Evolutionary conservation across 2,329 filamentous ascomycete genomes (phyloP).

Genomic region (Colletotrichum neosansevieriae): DNA sequence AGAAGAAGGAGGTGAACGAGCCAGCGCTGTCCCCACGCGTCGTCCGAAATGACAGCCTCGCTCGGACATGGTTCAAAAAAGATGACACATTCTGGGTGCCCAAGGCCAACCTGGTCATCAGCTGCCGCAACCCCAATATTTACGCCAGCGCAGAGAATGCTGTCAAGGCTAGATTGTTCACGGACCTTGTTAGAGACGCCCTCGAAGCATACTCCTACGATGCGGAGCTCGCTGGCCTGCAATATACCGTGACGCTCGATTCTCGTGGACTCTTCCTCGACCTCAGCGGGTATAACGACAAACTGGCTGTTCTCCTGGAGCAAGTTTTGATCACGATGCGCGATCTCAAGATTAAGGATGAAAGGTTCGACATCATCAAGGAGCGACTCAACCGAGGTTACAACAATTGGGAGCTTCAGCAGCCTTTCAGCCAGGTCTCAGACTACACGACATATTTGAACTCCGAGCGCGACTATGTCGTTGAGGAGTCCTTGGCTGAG

Average conservation of each 20-base stretch:
- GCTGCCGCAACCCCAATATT: slow-evolving; percentile 82
- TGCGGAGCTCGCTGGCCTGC: slow-evolving; percentile 89
- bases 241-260: slow-evolving; percentile 82
- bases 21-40: slow-evolving; percentile 81
- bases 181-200: slow-evolving; percentile 88
- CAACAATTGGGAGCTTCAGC: slow-evolving; percentile 88
- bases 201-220: slow-evolving; percentile 96
- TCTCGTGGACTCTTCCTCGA: slow-evolving; percentile 81
- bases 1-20: slow-evolving; percentile 89
- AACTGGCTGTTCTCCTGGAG: slow-evolving; percentile 89
- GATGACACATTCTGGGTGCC: slow-evolving; percentile 99
- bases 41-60: slow-evolving; percentile 84
- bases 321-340: slow-evolving; percentile 88
- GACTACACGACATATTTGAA: slow-evolving; percentile 86
- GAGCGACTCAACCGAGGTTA: slow-evolving; percentile 82
- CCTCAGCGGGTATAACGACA: slow-evolving; percentile 95
- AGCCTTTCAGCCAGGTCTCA: slow-evolving; percentile 89
- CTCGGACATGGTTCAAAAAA: slow-evolving; percentile 96
- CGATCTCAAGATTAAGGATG: slow-evolving; percentile 85
- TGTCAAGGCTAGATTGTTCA: slow-evolving; percentile 83
- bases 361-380: slow-evolving; percentile 91
- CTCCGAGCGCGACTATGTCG: slow-evolving; percentile 80
- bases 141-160: slow-evolving; percentile 82
- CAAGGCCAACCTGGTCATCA: slow-evolving; percentile 88
- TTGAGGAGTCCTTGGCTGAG: slow-evolving; percentile 83